Evolutionary conservation across 371 early-diverging fungal species (phyloP).

Genomic region (Syncephalastrum sp.): DNA sequence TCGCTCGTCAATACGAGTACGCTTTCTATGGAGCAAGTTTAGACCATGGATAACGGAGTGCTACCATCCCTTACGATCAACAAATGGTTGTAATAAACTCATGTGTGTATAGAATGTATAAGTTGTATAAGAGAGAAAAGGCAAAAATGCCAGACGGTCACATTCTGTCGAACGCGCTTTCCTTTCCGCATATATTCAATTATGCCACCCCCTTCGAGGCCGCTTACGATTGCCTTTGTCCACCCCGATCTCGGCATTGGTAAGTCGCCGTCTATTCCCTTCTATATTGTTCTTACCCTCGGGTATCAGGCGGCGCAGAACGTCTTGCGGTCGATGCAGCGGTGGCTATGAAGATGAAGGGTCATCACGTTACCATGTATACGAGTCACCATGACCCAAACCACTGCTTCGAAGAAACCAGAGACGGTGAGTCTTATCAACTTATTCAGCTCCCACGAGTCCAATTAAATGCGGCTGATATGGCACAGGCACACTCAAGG

Average conservation of each 20-base stretch:
- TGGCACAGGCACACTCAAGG: slow-evolving; percentile 67
- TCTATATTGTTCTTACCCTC: background rate
- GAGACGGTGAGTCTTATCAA: slow-evolving; percentile 58
- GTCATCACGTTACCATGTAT: slow-evolving; percentile 81
- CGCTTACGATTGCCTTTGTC: slow-evolving; percentile 67
- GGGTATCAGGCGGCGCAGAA: slow-evolving; percentile 85
- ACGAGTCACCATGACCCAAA: slow-evolving; percentile 88
- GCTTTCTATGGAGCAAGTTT: slow-evolving; percentile 6
- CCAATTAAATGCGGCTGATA: too few species aligned
- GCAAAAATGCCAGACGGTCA: background rate
- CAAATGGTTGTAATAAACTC: slow-evolving; percentile 40
- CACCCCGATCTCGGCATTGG: slow-evolving; percentile 94
- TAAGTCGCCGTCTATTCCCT: slow-evolving; percentile 14
- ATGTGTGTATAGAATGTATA: slow-evolving; percentile 2
- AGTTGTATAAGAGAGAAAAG: slow-evolving; percentile 1
- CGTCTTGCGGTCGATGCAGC: slow-evolving; percentile 95
- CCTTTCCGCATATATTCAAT: background rate
- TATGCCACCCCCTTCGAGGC: slow-evolving; percentile 5
- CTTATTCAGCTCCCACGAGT: too few species aligned
- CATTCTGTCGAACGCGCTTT: too few species aligned
- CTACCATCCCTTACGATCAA: slow-evolving; percentile 26
- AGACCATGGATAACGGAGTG: background rate
- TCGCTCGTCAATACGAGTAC: slow-evolving; percentile 61
- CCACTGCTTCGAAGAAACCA: slow-evolving; percentile 93
- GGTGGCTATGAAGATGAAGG: slow-evolving; percentile 71